phyloP scores from a whole-genome alignment of 164 flowering plant species.

The Warburgia ugandensis region DNA sequence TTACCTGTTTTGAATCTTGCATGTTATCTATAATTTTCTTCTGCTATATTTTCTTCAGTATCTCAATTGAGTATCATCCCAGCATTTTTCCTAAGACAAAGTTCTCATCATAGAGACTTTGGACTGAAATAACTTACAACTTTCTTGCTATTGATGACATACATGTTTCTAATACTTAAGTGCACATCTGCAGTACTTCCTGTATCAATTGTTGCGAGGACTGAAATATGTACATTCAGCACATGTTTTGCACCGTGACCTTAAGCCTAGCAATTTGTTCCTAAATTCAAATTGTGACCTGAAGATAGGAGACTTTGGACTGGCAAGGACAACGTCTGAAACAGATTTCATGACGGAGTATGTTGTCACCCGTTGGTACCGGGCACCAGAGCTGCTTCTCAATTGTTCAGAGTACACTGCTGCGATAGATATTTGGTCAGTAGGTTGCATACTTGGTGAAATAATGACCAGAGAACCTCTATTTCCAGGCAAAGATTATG shows the following conservation, averaged over 20 bases:
- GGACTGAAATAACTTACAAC: neutral
- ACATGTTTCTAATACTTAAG: constrained; percentile 1
- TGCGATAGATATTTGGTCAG: constrained; percentile 96
- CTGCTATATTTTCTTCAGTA: no score
- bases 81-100: neutral
- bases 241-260: constrained; percentile 88
- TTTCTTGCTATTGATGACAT: neutral
- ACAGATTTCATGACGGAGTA: constrained; percentile 99
- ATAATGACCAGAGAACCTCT: constrained; percentile 71
- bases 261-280: constrained; percentile 90
- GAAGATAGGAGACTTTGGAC: constrained; percentile 92
- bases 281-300: constrained; percentile 92
- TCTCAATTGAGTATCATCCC: no score
- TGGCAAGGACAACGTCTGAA: constrained; percentile 96
- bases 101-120: neutral
- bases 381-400: constrained; percentile 94
- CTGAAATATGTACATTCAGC: constrained; percentile 89
- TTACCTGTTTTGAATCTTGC: no score
- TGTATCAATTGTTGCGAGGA: constrained; percentile 85
- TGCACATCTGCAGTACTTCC: constrained; percentile 66
- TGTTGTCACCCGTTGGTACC: constrained; percentile 97
- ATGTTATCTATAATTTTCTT: no score
- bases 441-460: constrained; percentile 92
- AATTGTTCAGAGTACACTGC: constrained; percentile 95
- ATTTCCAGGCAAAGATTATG: constrained; percentile 87